Evolutionary conservation across 1,284 basidiomycete genomes (phyloP).

Genomic region (Coniferiporia sulphurascens): DNA sequence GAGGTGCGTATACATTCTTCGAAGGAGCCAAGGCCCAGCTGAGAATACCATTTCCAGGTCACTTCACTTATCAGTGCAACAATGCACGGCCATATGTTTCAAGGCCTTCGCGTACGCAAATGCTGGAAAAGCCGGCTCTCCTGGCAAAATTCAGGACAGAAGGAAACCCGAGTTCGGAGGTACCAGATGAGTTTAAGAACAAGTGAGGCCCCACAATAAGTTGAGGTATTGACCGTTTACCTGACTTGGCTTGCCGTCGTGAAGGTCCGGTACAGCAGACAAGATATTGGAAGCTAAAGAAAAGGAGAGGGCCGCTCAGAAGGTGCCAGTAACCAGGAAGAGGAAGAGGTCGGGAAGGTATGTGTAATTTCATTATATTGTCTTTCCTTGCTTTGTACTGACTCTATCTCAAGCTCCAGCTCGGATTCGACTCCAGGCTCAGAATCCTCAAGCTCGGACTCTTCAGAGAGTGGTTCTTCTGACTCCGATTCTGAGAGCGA

Average conservation of each 20-base stretch:
- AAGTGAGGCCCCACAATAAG: conserved; percentile 45
- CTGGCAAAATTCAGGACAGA: conserved; percentile 60
- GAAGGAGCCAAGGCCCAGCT: neutral
- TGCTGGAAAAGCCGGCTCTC: conserved; percentile 64
- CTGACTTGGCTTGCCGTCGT: conserved; percentile 9
- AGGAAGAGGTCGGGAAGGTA: conserved; percentile 39
- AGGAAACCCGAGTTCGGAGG: conserved; percentile 65
- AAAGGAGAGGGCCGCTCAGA: conserved; percentile 35
- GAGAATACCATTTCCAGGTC: conserved; percentile 40
- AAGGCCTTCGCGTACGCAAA: conserved; percentile 70
- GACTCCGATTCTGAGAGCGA: neutral
- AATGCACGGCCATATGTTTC: conserved; percentile 65
- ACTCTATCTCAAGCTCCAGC: conserved; percentile 38
- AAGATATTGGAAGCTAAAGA: conserved; percentile 70
- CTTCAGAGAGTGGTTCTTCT: neutral
- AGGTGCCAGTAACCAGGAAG: conserved; percentile 32
- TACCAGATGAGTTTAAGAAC: conserved; percentile 76
- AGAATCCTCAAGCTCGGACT: conserved; percentile 20
- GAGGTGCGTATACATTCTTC: conserved; percentile 39
- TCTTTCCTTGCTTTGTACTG: neutral
- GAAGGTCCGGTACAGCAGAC: conserved; percentile 65
- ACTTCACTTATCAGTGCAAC: conserved; percentile 80
- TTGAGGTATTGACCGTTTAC: conserved; percentile 10
- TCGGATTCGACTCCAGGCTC: conserved; percentile 43
- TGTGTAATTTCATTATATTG: conserved; percentile 16